Evolutionary conservation across 176 grass and related monocot species (phyloP).

Genomic region (Avena sativa): DNA sequence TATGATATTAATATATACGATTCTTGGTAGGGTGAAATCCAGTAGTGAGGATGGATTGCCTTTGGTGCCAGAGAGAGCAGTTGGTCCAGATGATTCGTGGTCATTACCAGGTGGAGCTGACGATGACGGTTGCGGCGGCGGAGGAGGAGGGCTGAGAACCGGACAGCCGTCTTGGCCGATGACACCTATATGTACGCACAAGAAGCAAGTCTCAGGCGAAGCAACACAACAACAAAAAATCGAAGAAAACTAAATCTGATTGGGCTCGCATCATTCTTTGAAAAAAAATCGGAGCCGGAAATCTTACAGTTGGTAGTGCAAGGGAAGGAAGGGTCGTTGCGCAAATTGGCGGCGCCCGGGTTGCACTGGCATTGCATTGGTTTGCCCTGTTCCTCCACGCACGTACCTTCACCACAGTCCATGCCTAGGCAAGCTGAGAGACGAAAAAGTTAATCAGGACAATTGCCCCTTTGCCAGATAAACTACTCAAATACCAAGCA

Average conservation of each 20-base stretch:
- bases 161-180: neutral
- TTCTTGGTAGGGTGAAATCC: too few relatives aligned
- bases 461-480: neutral
- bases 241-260: too few relatives aligned
- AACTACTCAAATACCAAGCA: neutral
- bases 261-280: too few relatives aligned
- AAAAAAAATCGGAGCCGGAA: too few relatives aligned
- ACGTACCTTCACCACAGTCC: slow-evolving; percentile 25
- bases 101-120: slow-evolving; percentile 4
- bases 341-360: neutral
- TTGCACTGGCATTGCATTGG: slow-evolving; percentile 21
- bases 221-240: neutral
- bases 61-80: neutral
- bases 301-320: slow-evolving; percentile 41
- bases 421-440: slow-evolving; percentile 21
- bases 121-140: neutral
- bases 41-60: slow-evolving; percentile 30
- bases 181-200: neutral
- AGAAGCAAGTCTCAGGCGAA: neutral
- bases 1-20: too few relatives aligned
- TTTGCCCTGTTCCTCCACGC: neutral
- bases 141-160: neutral
- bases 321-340: slow-evolving; percentile 10
- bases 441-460: neutral
- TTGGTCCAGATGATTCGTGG: neutral